Conservation (phyloP, 1,284 basidiomycete species). For the Ceratobasidium sp. region DNA sequence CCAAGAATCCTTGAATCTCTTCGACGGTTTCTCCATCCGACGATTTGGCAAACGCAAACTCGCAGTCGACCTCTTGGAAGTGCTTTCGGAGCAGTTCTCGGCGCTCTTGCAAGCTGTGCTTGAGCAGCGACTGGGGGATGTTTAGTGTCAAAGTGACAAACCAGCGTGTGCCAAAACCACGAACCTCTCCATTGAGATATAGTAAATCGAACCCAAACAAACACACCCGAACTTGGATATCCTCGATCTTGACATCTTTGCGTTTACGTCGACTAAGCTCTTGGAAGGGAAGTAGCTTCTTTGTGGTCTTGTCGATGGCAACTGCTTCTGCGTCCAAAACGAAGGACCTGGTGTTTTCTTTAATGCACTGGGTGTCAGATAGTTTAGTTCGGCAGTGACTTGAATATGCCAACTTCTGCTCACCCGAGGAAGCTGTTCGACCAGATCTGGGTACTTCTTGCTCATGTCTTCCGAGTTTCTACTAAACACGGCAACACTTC, state of each 20-base stretch:
- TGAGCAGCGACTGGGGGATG: conserved; percentile 57
- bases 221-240: conserved; percentile 96
- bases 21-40: conserved; percentile 93
- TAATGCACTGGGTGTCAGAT: conserved; percentile 77
- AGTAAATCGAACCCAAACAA: conserved; percentile 97
- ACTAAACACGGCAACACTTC: conserved; percentile 90
- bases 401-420: conserved; percentile 53
- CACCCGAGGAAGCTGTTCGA: conserved; percentile 91
- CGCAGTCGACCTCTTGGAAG: conserved; percentile 87
- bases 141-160: neutral
- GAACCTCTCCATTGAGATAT: conserved; percentile 93
- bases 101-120: conserved; percentile 78
- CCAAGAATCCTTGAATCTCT: conserved; percentile 95
- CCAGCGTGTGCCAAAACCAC: conserved; percentile 52
- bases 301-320: conserved; percentile 89
- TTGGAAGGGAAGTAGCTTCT: conserved; percentile 95
- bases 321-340: conserved; percentile 98
- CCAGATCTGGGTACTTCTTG: conserved; percentile 97
- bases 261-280: conserved; percentile 95
- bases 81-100: conserved; percentile 82
- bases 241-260: conserved; percentile 97
- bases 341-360: conserved; percentile 85
- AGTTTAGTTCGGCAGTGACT: neutral
- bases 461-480: conserved; percentile 99
- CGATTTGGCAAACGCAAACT: conserved; percentile 94